Evolutionary conservation across 139 green algal species (phyloP).

Genomic region (Coccomyxa sp.): DNA sequence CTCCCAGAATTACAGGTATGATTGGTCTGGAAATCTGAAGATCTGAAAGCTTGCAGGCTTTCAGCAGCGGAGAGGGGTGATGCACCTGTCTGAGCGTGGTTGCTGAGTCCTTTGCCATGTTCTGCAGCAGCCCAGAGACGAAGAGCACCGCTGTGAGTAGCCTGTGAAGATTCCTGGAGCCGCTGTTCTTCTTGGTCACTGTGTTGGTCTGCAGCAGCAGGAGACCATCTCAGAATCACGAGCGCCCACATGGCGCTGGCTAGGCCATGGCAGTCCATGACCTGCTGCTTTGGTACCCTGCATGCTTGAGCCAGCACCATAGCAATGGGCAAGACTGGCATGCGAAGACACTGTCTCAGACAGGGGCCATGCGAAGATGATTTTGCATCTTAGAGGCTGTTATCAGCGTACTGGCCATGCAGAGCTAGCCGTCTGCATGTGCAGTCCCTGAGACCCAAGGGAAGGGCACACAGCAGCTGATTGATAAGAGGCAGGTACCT

Average conservation of each 20-base stretch:
- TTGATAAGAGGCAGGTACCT: conserved; percentile 20
- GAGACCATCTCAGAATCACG: neutral
- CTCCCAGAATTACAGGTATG: neutral
- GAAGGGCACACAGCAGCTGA: neutral
- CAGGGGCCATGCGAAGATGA: too few relatives aligned
- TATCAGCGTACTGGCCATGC: too few relatives aligned
- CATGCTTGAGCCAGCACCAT: neutral
- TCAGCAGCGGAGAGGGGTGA: too few relatives aligned
- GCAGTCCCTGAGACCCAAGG: too few relatives aligned
- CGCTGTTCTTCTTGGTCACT: conserved; percentile 57
- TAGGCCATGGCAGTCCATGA: neutral
- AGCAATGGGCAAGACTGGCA: neutral
- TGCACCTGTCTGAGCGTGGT: neutral
- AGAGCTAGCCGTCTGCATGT: too few relatives aligned
- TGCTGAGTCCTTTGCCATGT: conserved; percentile 22
- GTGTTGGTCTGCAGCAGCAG: conserved; percentile 28
- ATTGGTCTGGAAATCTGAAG: neutral
- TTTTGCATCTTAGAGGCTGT: too few relatives aligned
- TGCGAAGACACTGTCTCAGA: too few relatives aligned
- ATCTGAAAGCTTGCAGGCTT: neutral
- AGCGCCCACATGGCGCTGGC: neutral
- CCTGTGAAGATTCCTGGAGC: conserved; percentile 54
- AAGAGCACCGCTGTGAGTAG: conserved; percentile 53
- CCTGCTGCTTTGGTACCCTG: neutral
- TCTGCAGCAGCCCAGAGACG: conserved; percentile 48